Conservation (phyloP, 2,329 filamentous ascomycete species). For the Triangularia verruculosa region DNA sequence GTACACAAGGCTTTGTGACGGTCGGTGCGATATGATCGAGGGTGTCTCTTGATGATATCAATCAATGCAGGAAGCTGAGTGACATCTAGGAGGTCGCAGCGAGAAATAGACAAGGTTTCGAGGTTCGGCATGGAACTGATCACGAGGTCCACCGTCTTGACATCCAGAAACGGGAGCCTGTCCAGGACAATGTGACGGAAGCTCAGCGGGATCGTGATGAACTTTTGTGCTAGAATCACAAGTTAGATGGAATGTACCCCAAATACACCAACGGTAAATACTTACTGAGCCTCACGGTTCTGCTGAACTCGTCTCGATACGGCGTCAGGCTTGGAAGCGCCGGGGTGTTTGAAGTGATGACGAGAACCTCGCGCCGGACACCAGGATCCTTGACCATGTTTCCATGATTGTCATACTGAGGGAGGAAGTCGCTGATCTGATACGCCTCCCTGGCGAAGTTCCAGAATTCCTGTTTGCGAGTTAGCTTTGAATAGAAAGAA, state of each 20-base stretch:
- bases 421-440: neutral
- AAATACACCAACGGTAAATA: neutral
- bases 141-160: slow-evolving; percentile 18
- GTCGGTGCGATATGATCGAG: neutral
- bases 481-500: neutral
- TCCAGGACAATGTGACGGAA: slow-evolving; percentile 22
- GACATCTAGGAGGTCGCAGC: slow-evolving; percentile 24
- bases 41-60: slow-evolving; percentile 15
- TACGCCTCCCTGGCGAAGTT: neutral
- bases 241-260: neutral
- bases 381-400: neutral
- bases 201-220: slow-evolving; percentile 3
- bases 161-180: slow-evolving; percentile 21
- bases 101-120: slow-evolving; percentile 19
- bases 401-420: neutral
- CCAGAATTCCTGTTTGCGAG: neutral
- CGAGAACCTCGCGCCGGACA: slow-evolving; percentile 1
- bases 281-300: slow-evolving; percentile 11
- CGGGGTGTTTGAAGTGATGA: neutral
- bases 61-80: slow-evolving; percentile 21
- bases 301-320: slow-evolving; percentile 10
- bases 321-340: neutral
- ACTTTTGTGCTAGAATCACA: neutral
- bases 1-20: neutral
- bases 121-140: slow-evolving; percentile 24